A percentile compares a stretch with the other conserved stretches of the same genome.
phyloP scores from a whole-genome alignment of 192 early-diverging fungal species.

The Jimgerdemannia lactiflua region DNA sequence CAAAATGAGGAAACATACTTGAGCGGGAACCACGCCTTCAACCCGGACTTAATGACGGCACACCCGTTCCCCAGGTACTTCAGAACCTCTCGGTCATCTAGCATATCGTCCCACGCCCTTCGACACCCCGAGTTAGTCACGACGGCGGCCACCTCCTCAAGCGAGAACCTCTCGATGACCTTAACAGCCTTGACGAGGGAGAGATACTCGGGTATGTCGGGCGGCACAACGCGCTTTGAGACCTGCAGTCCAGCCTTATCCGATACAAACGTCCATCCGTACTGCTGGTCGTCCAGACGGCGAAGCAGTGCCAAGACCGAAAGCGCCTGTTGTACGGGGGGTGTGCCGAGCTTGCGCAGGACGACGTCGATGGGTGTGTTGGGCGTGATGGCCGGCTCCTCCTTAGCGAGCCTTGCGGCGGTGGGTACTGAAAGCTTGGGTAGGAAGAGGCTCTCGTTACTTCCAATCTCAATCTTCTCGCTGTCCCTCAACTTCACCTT shows the following conservation, averaged over 20 bases:
- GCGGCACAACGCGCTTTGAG: conserved; percentile 36
- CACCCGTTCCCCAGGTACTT: conserved; percentile 37
- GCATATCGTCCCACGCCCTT: conserved; percentile 31
- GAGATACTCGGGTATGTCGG: conserved; percentile 39
- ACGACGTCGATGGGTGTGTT: neutral
- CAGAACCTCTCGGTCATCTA: conserved; percentile 32
- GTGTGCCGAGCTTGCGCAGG: neutral
- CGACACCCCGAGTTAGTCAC: conserved; percentile 38
- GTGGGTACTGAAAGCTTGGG: neutral
- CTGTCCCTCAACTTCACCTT: neutral
- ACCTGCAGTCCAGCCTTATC: conserved; percentile 39
- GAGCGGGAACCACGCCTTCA: conserved; percentile 47
- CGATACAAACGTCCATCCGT: conserved; percentile 39
- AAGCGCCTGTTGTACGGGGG: conserved; percentile 19
- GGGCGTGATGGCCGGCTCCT: neutral
- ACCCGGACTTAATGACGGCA: conserved; percentile 29
- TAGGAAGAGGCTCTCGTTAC: neutral
- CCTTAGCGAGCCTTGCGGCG: neutral
- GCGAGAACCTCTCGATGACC: conserved; percentile 49
- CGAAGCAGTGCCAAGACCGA: conserved; percentile 27
- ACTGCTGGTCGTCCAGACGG: conserved; percentile 35
- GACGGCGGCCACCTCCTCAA: conserved; percentile 47
- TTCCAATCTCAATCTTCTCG: neutral
- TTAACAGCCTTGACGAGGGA: conserved; percentile 43
- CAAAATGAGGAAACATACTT: conserved; percentile 29